These are phyloP conservation scores for Colletotrichum sansevieriae DNA, from an alignment of 2,329 filamentous ascomycete species.

Conservation along the genomic window DNA sequence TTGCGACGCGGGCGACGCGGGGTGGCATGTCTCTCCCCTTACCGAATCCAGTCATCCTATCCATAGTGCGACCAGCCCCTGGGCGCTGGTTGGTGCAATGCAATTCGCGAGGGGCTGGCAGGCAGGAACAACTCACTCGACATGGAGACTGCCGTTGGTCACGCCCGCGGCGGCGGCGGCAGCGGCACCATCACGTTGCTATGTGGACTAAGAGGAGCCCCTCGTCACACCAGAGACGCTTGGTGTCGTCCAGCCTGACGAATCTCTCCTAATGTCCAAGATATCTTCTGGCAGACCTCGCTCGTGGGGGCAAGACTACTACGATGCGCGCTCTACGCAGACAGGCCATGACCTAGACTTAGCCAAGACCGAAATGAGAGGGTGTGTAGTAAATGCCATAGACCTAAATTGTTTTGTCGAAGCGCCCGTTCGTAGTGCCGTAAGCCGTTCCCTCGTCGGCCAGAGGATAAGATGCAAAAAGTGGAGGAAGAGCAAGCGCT, in stretches of 20 bases:
- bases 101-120: neutral
- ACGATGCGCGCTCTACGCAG: neutral
- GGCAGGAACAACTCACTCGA: conserved; percentile 1
- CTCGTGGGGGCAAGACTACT: neutral
- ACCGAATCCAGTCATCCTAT: conserved; percentile 3
- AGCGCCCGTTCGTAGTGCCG: conserved; percentile 27
- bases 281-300: neutral
- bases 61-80: conserved; percentile 2
- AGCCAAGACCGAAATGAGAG: conserved; percentile 27
- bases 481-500: neutral
- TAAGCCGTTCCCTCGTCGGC: conserved; percentile 11
- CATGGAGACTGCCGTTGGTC: neutral
- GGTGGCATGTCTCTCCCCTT: neutral
- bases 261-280: neutral
- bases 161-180: neutral
- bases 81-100: neutral
- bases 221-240: conserved; percentile 8
- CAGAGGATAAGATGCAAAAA: conserved; percentile 3
- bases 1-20: conserved; percentile 16
- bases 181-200: neutral
- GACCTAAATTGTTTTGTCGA: conserved; percentile 8
- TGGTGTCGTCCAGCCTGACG: conserved; percentile 10
- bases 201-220: neutral
- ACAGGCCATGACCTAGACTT: conserved; percentile 14
- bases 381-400: conserved; percentile 35